Percentiles rank a stretch among this genome's conserved stretches.
Conservation (phyloP, 768 basidiomycete species). For the Pholiota microspora region DNA sequence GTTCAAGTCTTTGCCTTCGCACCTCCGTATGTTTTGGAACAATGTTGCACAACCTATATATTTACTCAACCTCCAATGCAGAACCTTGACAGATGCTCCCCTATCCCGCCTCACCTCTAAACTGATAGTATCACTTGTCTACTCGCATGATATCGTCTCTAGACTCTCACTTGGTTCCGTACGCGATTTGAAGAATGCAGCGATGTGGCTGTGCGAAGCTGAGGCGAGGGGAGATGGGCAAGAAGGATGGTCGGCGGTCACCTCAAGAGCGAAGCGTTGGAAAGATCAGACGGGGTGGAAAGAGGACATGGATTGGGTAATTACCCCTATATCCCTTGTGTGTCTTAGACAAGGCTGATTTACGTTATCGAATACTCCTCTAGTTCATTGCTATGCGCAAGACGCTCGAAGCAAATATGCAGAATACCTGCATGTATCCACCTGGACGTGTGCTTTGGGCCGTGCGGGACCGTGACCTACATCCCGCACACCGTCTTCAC, state of each 20-base stretch:
- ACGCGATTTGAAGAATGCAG: conserved; percentile 71
- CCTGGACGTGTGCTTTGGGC: conserved; percentile 82
- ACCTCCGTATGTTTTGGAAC: conserved; percentile 57
- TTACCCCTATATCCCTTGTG: conserved; percentile 11
- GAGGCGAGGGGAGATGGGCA: conserved; percentile 39
- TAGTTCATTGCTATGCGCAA: conserved; percentile 81
- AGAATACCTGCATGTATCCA: conserved; percentile 66
- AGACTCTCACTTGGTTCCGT: conserved; percentile 77
- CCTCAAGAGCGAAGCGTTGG: conserved; percentile 51
- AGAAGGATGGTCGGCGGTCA: conserved; percentile 51
- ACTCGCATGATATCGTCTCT: conserved; percentile 81
- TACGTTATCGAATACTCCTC: too few relatives aligned
- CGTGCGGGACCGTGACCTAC: conserved; percentile 68
- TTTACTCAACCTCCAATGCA: background rate
- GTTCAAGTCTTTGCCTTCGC: conserved; percentile 79
- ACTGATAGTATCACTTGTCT: conserved; percentile 75
- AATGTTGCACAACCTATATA: background rate
- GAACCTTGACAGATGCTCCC: conserved; percentile 53
- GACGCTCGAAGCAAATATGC: conserved; percentile 85
- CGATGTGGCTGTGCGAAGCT: conserved; percentile 79
- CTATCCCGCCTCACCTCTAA: conserved; percentile 58
- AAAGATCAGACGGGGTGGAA: conserved; percentile 52
- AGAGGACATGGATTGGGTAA: conserved; percentile 59
- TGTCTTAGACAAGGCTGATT: background rate
- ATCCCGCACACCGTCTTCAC: conserved; percentile 49